A percentile compares a stretch with the other conserved stretches of the same genome.
These are phyloP conservation scores for Paecilomyces dactylethromorphus DNA, from an alignment of 2,329 filamentous ascomycete genomes.

Conservation along the genomic window DNA sequence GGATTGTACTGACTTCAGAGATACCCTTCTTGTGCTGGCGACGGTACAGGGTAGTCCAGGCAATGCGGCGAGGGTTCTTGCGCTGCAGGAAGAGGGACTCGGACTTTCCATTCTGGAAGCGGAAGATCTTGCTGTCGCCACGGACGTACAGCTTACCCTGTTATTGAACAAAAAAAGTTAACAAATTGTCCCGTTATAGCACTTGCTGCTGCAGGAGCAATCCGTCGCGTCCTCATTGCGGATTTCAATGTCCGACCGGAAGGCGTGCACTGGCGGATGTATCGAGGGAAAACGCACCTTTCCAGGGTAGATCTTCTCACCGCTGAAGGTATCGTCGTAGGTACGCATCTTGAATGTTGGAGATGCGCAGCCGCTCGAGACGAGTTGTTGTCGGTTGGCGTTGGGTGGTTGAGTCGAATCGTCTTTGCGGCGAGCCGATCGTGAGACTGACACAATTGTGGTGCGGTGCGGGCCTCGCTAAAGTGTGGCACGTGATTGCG, in stretches of 20 bases:
- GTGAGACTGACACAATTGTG: constrained; percentile 33
- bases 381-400: constrained; percentile 34
- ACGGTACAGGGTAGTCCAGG: constrained; percentile 97
- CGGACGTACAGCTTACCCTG: constrained; percentile 99
- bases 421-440: constrained; percentile 29
- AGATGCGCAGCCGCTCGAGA: constrained; percentile 37
- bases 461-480: constrained; percentile 38
- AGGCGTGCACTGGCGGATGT: constrained; percentile 9
- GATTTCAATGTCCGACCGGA: constrained; percentile 5
- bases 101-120: constrained; percentile 99
- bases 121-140: constrained; percentile 99
- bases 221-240: constrained; percentile 1
- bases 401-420: constrained; percentile 38
- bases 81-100: constrained; percentile 99
- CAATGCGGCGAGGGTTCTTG: constrained; percentile 99
- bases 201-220: constrained; percentile 3
- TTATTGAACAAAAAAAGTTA: constrained; percentile 28
- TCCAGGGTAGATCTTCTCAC: constrained; percentile 72
- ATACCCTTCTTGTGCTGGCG: constrained; percentile 99
- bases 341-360: constrained; percentile 60
- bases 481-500: constrained; percentile 36
- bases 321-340: constrained; percentile 74
- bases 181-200: constrained; percentile 5
- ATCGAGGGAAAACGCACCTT: constrained; percentile 52
- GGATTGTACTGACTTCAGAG: constrained; percentile 77